A percentile compares a stretch with the other conserved stretches of the same genome.
phyloP scores from a whole-genome alignment of 73 alveolate genomes.

The Tetrahymena elliotti region DNA sequence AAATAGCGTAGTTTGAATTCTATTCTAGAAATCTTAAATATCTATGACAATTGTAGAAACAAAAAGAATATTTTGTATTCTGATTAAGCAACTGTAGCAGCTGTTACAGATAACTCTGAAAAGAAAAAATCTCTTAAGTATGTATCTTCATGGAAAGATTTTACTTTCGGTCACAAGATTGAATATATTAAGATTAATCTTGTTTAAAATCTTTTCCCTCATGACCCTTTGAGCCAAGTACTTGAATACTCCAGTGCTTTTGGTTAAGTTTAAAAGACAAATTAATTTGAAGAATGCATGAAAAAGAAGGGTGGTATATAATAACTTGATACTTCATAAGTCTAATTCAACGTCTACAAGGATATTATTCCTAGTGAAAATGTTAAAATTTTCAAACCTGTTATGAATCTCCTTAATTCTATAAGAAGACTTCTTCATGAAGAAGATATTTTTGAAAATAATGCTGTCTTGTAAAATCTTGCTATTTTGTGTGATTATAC shows the following conservation, averaged over 20 bases:
- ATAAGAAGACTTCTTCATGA: not conserved
- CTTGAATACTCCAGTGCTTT: not conserved
- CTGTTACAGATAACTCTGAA: not conserved
- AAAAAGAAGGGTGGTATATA: not conserved
- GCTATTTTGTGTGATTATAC: constrained; percentile 5
- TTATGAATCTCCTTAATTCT: not conserved
- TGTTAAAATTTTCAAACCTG: not conserved
- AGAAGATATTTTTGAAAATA: constrained; percentile 17
- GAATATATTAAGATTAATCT: not conserved
- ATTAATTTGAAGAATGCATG: not conserved
- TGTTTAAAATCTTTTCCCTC: not conserved
- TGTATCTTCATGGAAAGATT: not conserved
- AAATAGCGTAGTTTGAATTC: not conserved
- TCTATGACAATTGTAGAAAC: not conserved
- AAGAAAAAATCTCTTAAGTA: not conserved
- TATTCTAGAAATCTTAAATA: not conserved
- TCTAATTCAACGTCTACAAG: not conserved
- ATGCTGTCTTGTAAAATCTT: constrained; percentile 5
- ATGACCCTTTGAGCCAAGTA: not conserved
- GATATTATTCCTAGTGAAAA: not conserved
- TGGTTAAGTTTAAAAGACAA: not conserved
- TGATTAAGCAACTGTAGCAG: not conserved
- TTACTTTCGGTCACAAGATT: not conserved
- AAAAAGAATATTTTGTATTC: not conserved
- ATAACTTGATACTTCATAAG: not conserved